Conservation (phyloP, 768 basidiomycete species). For the Strobilomyces confusus region DNA sequence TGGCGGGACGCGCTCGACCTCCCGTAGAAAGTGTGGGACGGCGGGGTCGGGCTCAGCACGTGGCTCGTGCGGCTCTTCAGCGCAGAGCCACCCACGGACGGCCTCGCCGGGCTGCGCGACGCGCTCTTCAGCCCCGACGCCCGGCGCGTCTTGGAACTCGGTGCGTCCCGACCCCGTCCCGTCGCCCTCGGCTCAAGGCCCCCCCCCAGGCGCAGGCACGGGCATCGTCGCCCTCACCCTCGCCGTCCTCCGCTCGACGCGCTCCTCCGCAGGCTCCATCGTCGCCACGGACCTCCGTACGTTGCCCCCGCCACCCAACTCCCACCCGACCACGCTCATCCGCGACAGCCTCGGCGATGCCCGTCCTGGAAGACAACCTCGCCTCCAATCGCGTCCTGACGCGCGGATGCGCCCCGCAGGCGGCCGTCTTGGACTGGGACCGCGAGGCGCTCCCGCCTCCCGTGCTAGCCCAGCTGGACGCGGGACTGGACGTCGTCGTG, state of each 20-base stretch:
- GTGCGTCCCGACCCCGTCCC: too few species aligned
- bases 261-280: conserved; percentile 35
- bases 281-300: conserved; percentile 71
- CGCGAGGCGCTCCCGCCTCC: conserved; percentile 46
- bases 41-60: conserved; percentile 79
- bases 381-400: conserved; percentile 37
- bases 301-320: conserved; percentile 23
- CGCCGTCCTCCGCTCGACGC: conserved; percentile 48
- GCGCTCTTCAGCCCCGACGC: conserved; percentile 38
- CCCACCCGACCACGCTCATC: not conserved
- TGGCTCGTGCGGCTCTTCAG: conserved; percentile 54
- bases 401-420: conserved; percentile 26
- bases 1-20: too few species aligned
- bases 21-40: conserved; percentile 92
- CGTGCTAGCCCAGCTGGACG: conserved; percentile 36
- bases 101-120: conserved; percentile 25
- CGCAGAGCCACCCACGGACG: not conserved
- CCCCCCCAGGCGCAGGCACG: conserved; percentile 81
- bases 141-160: conserved; percentile 63
- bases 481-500: conserved; percentile 64
- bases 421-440: conserved; percentile 74
- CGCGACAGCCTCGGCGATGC: conserved; percentile 69
- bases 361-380: conserved; percentile 73
- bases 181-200: too few species aligned
- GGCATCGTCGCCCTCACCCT: conserved; percentile 75